phyloP scores from a whole-genome alignment of 108 stramenopile species.

The Fistulifera pelliculosa region DNA sequence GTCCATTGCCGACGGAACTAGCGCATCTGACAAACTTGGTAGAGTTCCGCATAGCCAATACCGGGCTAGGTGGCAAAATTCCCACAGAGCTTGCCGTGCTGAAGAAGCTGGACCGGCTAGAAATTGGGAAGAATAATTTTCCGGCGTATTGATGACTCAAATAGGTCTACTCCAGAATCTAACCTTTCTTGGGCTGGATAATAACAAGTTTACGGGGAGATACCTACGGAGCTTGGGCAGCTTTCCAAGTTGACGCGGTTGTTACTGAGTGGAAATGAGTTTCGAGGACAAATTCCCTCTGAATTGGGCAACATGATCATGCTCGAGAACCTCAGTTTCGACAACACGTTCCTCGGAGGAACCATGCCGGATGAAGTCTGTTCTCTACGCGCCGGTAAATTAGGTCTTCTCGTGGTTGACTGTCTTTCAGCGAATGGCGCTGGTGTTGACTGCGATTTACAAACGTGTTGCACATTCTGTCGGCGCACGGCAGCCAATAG shows the following conservation, averaged over 20 bases:
- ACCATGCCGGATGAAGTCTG: slow-evolving; percentile 35
- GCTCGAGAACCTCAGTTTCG: slow-evolving; percentile 22
- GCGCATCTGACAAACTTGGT: slow-evolving; percentile 33
- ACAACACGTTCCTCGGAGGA: slow-evolving; percentile 29
- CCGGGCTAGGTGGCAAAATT: slow-evolving; percentile 54
- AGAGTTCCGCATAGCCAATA: slow-evolving; percentile 26
- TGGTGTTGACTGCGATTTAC: slow-evolving; percentile 25
- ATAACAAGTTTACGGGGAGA: slow-evolving; percentile 45
- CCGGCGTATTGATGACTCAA: slow-evolving; percentile 43
- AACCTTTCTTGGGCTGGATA: slow-evolving; percentile 38
- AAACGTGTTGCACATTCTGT: slow-evolving; percentile 34
- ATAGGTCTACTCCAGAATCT: slow-evolving; percentile 42
- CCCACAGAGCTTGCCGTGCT: slow-evolving; percentile 58
- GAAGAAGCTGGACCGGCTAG: slow-evolving; percentile 48
- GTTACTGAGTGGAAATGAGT: slow-evolving; percentile 21
- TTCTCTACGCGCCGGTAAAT: slow-evolving; percentile 18
- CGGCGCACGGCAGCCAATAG: slow-evolving; percentile 4
- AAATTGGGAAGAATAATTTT: slow-evolving; percentile 42
- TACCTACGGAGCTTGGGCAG: slow-evolving; percentile 47
- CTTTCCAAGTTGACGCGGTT: slow-evolving; percentile 28
- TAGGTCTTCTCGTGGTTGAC: slow-evolving; percentile 28
- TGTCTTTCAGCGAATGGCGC: slow-evolving; percentile 10
- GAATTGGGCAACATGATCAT: slow-evolving; percentile 24
- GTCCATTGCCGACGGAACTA: slow-evolving; percentile 41
- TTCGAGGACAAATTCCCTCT: slow-evolving; percentile 30